phyloP scores from a whole-genome alignment of 2,329 filamentous ascomycete genomes.

The Plectosphaerella plurivora region DNA sequence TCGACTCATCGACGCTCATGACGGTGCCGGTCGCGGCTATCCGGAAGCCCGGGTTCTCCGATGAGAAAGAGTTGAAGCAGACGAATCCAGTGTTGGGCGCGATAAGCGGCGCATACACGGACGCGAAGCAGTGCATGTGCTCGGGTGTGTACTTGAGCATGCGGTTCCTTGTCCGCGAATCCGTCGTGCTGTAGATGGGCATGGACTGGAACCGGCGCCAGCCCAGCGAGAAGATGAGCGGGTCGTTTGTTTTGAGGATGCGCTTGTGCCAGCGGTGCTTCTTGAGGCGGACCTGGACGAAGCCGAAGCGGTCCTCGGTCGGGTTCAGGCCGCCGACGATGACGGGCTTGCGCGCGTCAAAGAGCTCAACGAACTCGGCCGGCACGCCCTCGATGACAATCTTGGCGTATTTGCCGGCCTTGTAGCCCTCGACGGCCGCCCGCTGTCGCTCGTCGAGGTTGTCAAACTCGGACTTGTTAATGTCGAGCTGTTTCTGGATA shows the following conservation, averaged over 20 bases:
- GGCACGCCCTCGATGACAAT: slow-evolving; percentile 87
- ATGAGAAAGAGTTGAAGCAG: slow-evolving; percentile 84
- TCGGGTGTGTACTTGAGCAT: slow-evolving; percentile 99
- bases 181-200: slow-evolving; percentile 91
- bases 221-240: slow-evolving; percentile 91
- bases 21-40: slow-evolving; percentile 94
- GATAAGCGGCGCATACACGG: slow-evolving; percentile 91
- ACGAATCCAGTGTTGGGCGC: slow-evolving; percentile 95
- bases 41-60: slow-evolving; percentile 82
- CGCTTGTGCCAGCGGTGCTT: slow-evolving; percentile 98
- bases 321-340: slow-evolving; percentile 88
- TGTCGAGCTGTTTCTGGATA: slow-evolving; percentile 91
- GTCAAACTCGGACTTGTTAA: slow-evolving; percentile 93
- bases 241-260: slow-evolving; percentile 97
- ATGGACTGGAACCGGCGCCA: slow-evolving; percentile 93
- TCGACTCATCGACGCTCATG: slow-evolving; percentile 88
- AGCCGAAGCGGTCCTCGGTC: slow-evolving; percentile 94
- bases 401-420: slow-evolving; percentile 88
- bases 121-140: slow-evolving; percentile 98
- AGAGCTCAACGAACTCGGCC: slow-evolving; percentile 80
- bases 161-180: slow-evolving; percentile 87
- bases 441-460: slow-evolving; percentile 80
- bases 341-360: slow-evolving; percentile 77
- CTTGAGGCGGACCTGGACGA: slow-evolving; percentile 94
- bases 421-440: slow-evolving; percentile 81